Evolutionary conservation across 106 monocot species (phyloP), one percentile per base, ranked within the genome.

Genomic region (Dendrobium officinale): DNA sequence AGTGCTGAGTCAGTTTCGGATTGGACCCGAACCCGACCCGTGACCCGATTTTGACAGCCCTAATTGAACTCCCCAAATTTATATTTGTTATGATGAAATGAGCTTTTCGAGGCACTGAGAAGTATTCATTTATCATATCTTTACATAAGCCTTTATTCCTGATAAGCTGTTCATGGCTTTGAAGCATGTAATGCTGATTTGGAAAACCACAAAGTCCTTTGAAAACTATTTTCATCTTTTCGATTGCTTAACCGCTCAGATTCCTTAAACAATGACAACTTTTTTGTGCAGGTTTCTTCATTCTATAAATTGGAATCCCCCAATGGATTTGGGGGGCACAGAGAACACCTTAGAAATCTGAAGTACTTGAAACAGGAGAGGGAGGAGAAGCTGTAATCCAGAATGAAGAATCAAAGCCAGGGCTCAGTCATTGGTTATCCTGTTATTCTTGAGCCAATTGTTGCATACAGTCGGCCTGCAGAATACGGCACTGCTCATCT

Each of bases 161-260:
- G 43, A 79, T 82, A 83, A 83, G 67, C 80, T 77, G 84, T 75
- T 78, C 73, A 75, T 27, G 78, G 82, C 83, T 81, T 40, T 74
- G 81, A 72, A 73, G 37, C 37, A 37, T 37, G 68, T 45, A 61
- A 20, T 82, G 47, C 64, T 81, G 81, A 81, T 67, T 79, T 67
- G 79, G 48, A 26, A 18, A 75, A 26, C 61, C 83, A 83, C 82
- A 19, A 16, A 76, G 4, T 19, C 2, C 22, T 76, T 51, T 76
- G 4, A 5, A 9, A 4, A 11, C 13, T 31, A 15, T 37, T 70
- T 29, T 7, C 70, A 11, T 27, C 13, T 51, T 76, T 76, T 26
- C 49, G 76, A 49, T 51, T 76, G 48, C 76, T 76, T 76, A 76
- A 76, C 76, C 76, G 20, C 76, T 22, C 49, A 47, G 47, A 51